These are phyloP conservation scores for Clavariopsis aquatica DNA, from an alignment of 495 filamentous ascomycete genomes.

Conservation along the genomic window DNA sequence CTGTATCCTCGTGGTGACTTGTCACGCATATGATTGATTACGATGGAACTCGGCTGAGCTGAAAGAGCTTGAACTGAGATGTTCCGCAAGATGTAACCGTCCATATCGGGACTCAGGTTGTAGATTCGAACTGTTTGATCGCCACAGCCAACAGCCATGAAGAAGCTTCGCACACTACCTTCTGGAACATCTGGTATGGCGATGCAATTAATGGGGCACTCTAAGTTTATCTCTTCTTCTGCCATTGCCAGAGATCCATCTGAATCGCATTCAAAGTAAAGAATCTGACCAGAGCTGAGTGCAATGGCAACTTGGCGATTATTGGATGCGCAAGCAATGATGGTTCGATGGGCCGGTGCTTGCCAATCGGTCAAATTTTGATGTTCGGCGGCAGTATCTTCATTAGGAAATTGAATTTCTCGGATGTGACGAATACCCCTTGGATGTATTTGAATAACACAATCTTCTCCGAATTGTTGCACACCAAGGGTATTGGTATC, in stretches of 20 bases:
- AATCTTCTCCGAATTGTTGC: constrained; percentile 90
- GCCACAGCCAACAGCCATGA: constrained; percentile 93
- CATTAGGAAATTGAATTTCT: constrained; percentile 47
- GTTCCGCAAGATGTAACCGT: constrained; percentile 65
- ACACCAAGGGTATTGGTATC: constrained; percentile 86
- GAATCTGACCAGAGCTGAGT: constrained; percentile 90
- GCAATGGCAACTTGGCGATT: constrained; percentile 90
- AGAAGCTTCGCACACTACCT: constrained; percentile 80
- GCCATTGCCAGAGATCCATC: constrained; percentile 91
- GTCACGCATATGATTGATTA: constrained; percentile 94
- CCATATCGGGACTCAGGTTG: constrained; percentile 84
- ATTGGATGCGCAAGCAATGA: constrained; percentile 94
- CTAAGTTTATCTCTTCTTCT: constrained; percentile 93
- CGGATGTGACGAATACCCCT: constrained; percentile 89
- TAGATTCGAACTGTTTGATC: constrained; percentile 93
- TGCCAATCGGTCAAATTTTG: constrained; percentile 82
- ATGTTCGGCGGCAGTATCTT: constrained; percentile 49
- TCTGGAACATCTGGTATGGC: constrained; percentile 93
- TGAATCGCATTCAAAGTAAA: constrained; percentile 94
- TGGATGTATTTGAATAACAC: constrained; percentile 90
- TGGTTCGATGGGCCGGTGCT: constrained; percentile 86
- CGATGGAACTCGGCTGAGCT: constrained; percentile 80
- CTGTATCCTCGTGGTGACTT: constrained; percentile 77
- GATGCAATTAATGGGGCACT: constrained; percentile 88
- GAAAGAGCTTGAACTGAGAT: constrained; percentile 92